Evolutionary conservation across 2,329 filamentous ascomycete genomes (phyloP).

Genomic region (Decorospora gaudefroyi): DNA sequence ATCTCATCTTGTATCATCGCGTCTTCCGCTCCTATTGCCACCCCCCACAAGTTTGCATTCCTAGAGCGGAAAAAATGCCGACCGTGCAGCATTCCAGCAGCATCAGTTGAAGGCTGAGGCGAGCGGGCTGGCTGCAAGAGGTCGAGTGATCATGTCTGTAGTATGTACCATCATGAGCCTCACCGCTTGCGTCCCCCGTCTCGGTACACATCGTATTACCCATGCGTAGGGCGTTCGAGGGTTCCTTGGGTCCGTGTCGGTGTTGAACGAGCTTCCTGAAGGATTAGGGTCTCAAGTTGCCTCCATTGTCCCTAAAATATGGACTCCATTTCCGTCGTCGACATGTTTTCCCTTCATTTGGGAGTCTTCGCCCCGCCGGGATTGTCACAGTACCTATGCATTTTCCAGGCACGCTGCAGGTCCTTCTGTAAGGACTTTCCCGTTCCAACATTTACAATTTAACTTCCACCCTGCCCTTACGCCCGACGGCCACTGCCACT

Average conservation of each 20-base stretch:
- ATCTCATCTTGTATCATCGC: constrained; percentile 24
- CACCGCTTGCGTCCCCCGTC: constrained; percentile 18
- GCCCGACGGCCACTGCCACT: constrained; percentile 23
- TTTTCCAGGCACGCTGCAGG: constrained; percentile 16
- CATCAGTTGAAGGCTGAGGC: constrained; percentile 18
- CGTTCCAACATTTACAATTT: constrained; percentile 23
- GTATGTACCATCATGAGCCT: constrained; percentile 18
- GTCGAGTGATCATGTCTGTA: constrained; percentile 20
- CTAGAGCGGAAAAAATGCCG: constrained; percentile 8
- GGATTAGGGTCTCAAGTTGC: constrained; percentile 28
- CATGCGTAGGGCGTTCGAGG: constrained; percentile 24
- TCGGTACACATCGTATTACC: constrained; percentile 25
- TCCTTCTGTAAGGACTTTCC: constrained; percentile 25
- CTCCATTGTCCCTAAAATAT: constrained; percentile 17
- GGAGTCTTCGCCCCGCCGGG: constrained; percentile 24
- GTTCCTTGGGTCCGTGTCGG: constrained; percentile 29
- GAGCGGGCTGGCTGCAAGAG: constrained; percentile 20
- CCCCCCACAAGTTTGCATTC: constrained; percentile 15
- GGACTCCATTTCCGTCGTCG: constrained; percentile 34
- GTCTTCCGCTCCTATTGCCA: constrained; percentile 27
- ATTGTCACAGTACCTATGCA: constrained; percentile 16
- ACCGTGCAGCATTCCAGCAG: constrained; percentile 6
- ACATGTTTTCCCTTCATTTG: constrained; percentile 18
- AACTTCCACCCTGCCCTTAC: constrained; percentile 28
- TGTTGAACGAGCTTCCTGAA: constrained; percentile 24